Evolutionary conservation across 176 grass and related monocot genomes (phyloP).

Genomic region (Miscanthus lutarioriparius): DNA sequence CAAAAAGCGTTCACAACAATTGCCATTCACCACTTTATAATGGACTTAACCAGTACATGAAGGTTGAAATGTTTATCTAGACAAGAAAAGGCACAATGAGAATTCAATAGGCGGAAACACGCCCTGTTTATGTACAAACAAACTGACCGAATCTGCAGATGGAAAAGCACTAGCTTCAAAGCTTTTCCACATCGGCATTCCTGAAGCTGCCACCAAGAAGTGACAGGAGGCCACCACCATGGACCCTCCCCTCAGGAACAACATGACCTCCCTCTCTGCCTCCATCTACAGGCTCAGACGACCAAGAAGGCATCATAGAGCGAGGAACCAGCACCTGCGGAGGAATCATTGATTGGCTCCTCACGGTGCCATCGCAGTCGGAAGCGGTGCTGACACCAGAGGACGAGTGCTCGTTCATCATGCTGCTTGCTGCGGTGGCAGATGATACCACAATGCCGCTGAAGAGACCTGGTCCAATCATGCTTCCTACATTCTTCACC

Average conservation of each 20-base stretch:
- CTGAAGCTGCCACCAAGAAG: constrained; percentile 68
- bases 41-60: constrained; percentile 25
- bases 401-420: constrained; percentile 51
- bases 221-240: constrained; percentile 70
- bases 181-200: constrained; percentile 51
- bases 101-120: constrained; percentile 29
- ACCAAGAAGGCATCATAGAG: constrained; percentile 59
- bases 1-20: constrained; percentile 22
- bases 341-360: constrained; percentile 62
- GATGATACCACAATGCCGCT: constrained; percentile 54
- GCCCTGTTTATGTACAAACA: constrained; percentile 51
- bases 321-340: constrained; percentile 62
- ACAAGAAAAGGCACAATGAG: constrained; percentile 24
- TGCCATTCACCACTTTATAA: constrained; percentile 34
- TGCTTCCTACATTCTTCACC: constrained; percentile 35
- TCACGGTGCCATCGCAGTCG: constrained; percentile 47
- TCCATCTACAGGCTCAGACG: constrained; percentile 31
- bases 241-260: constrained; percentile 74
- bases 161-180: constrained; percentile 35
- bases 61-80: constrained; percentile 38
- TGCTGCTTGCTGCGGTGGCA: constrained; percentile 40
- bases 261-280: constrained; percentile 47
- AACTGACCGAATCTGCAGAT: constrained; percentile 21
- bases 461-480: constrained; percentile 65
- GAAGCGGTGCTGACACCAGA: constrained; percentile 50